Evolutionary conservation across 176 grass and related monocot species (phyloP).

Genomic region (Puccinellia tenuiflora): DNA sequence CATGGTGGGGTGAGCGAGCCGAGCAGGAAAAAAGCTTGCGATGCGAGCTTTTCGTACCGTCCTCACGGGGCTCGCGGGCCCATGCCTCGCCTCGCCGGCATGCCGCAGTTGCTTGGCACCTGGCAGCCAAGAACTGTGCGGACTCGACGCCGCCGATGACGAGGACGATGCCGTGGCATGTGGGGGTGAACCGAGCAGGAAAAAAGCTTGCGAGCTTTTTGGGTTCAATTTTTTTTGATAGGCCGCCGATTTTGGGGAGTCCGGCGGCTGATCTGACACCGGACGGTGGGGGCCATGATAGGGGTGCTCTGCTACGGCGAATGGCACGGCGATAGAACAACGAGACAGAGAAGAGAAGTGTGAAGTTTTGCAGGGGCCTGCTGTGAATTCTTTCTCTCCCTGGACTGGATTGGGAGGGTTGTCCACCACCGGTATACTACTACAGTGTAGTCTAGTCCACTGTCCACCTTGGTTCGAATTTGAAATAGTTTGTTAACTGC

Average conservation of each 20-base stretch:
- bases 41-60: conserved; percentile 23
- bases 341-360: neutral
- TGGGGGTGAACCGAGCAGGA: conserved; percentile 2
- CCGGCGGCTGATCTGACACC: conserved; percentile 11
- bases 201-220: conserved; percentile 29
- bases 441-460: conserved; percentile 12
- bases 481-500: conserved; percentile 12
- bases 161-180: conserved; percentile 3
- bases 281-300: neutral
- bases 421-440: conserved; percentile 23
- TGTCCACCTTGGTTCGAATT: conserved; percentile 18
- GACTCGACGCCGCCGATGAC: neutral
- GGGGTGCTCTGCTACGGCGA: neutral
- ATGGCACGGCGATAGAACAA: neutral
- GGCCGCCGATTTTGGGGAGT: conserved; percentile 34
- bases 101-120: conserved; percentile 44
- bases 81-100: conserved; percentile 42
- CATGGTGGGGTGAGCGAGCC: conserved; percentile 9
- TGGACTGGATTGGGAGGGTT: neutral
- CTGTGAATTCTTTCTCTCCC: conserved; percentile 24
- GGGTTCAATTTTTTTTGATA: conserved; percentile 7
- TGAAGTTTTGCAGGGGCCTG: conserved; percentile 8
- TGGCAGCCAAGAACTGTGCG: neutral
- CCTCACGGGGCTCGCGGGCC: too few species aligned
- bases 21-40: conserved; percentile 27